Evolutionary conservation across 1,139 yeast species (phyloP).

Genomic region (Kazachstania sp.): DNA sequence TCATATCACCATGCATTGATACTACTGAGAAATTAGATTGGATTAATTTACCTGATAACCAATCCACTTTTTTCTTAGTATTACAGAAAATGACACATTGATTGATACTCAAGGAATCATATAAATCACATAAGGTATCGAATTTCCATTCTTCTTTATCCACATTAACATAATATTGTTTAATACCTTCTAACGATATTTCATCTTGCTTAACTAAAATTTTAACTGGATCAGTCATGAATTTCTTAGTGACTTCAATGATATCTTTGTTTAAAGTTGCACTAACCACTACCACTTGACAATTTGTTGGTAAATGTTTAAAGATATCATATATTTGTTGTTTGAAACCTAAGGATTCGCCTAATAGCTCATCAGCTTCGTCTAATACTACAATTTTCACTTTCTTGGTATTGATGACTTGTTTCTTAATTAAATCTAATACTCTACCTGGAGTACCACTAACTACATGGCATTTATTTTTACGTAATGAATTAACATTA

Average conservation of each 20-base stretch:
- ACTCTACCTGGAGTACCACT: conserved; percentile 98
- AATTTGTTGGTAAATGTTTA: conserved; percentile 65
- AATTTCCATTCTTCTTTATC: conserved; percentile 94
- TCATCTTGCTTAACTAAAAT: conserved; percentile 88
- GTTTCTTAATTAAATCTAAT: conserved; percentile 74
- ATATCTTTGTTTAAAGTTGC: conserved; percentile 88
- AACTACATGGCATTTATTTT: conserved; percentile 74
- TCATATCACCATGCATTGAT: conserved; percentile 96
- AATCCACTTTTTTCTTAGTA: conserved; percentile 84
- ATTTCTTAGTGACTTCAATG: conserved; percentile 74
- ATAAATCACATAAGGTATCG: conserved; percentile 85
- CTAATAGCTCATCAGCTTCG: conserved; percentile 88
- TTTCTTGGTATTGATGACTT: conserved; percentile 56
- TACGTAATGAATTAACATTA: conserved; percentile 61
- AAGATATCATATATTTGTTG: conserved; percentile 89
- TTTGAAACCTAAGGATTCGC: conserved; percentile 69
- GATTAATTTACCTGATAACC: conserved; percentile 72
- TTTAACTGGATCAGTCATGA: conserved; percentile 84
- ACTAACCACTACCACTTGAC: conserved; percentile 89
- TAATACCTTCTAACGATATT: conserved; percentile 79
- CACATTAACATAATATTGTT: conserved; percentile 77
- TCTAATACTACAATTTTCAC: conserved; percentile 80
- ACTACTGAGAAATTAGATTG: conserved; percentile 82
- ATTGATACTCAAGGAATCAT: conserved; percentile 88
- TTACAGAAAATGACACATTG: conserved; percentile 96